These are phyloP conservation scores for Gastrolobium bilobum DNA, from an alignment of 306 rosid species.

Conservation along the genomic window DNA sequence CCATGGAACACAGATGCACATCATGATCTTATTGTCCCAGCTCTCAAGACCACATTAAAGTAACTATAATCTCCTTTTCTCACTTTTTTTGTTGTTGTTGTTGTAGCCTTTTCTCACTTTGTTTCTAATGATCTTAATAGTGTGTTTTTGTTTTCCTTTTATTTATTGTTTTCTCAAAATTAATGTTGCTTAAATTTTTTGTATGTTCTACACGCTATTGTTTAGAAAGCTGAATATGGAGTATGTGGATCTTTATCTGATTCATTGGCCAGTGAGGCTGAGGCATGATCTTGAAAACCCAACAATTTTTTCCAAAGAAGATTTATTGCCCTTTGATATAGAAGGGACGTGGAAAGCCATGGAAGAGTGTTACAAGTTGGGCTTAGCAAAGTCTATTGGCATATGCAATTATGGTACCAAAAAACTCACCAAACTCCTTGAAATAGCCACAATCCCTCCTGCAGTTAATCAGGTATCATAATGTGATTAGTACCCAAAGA, in stretches of 20 bases:
- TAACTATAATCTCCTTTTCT: conserved; percentile 20
- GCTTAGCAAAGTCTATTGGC: conserved; percentile 65
- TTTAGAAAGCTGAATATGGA: conserved; percentile 57
- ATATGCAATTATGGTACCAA: conserved; percentile 58
- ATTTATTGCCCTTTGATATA: conserved; percentile 63
- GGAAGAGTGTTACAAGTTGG: conserved; percentile 60
- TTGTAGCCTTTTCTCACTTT: not conserved
- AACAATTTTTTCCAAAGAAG: conserved; percentile 49
- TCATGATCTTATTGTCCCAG: conserved; percentile 62
- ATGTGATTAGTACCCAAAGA: not conserved
- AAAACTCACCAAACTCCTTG: conserved; percentile 53
- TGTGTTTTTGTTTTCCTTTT: not conserved
- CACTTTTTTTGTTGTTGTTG: not conserved
- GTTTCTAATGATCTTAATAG: not conserved
- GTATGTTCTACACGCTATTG: conserved; percentile 17
- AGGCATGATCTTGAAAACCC: conserved; percentile 56
- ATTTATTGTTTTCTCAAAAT: not conserved
- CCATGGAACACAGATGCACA: conserved; percentile 61
- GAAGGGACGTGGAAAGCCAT: conserved; percentile 69
- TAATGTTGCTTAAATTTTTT: conserved; percentile 21
- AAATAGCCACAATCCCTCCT: conserved; percentile 57
- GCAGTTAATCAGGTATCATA: conserved; percentile 59
- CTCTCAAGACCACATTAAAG: conserved; percentile 62
- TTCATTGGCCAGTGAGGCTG: conserved; percentile 65
- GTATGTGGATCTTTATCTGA: conserved; percentile 66